Percentiles rank a stretch among this genome's conserved stretches.
These are phyloP conservation scores for Allium sativum DNA, from an alignment of 106 monocot species.

Conservation along the genomic window DNA sequence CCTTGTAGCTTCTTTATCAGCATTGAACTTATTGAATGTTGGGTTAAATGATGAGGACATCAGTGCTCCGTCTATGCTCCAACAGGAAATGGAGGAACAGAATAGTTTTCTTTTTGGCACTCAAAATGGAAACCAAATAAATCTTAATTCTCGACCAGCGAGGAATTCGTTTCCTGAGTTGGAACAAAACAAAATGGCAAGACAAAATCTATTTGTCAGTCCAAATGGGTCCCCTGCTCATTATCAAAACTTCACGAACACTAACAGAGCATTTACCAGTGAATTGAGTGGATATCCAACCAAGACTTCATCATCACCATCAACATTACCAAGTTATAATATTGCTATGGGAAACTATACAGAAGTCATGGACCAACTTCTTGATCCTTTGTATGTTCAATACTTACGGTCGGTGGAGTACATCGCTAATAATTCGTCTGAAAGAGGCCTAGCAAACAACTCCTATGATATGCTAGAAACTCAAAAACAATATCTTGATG, in stretches of 20 bases:
- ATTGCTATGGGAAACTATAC: neutral
- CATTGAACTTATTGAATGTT: constrained; percentile 43
- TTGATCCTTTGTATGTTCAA: constrained; percentile 35
- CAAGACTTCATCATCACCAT: constrained; percentile 13
- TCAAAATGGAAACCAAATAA: constrained; percentile 24
- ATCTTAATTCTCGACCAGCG: constrained; percentile 6
- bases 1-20: constrained; percentile 55
- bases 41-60: constrained; percentile 21
- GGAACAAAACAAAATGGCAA: neutral
- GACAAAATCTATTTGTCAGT: constrained; percentile 4
- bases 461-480: constrained; percentile 51
- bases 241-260: constrained; percentile 22
- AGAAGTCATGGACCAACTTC: constrained; percentile 29
- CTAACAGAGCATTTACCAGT: constrained; percentile 19
- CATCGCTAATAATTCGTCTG: neutral
- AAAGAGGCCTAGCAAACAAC: constrained; percentile 5
- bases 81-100: constrained; percentile 38
- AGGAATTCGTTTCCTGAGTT: constrained; percentile 15
- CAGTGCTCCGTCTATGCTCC: constrained; percentile 24
- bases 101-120: constrained; percentile 25
- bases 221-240: constrained; percentile 32
- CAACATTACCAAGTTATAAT: constrained; percentile 12
- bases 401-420: constrained; percentile 41
- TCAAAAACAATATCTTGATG: constrained; percentile 55
- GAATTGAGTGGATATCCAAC: constrained; percentile 29